phyloP scores from a whole-genome alignment of 768 basidiomycete species.

The Tylopilus intermedius region DNA sequence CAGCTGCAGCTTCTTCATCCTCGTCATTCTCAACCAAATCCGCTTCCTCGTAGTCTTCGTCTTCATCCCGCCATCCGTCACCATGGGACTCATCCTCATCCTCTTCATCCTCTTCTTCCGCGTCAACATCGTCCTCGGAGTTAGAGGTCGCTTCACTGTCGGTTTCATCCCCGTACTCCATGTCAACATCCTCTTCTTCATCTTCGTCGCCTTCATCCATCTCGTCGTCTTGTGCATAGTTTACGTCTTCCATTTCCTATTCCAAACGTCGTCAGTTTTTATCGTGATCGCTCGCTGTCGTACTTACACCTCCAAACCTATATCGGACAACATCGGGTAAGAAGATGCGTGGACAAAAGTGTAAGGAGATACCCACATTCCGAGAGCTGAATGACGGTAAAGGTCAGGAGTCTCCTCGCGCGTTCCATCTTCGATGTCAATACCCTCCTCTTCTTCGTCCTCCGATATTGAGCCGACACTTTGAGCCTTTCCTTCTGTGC shows the following conservation, averaged over 20 bases:
- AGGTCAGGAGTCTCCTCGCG: conserved; percentile 88
- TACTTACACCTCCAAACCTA: conserved; percentile 76
- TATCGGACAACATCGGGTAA: conserved; percentile 4
- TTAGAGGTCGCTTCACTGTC: conserved; percentile 79
- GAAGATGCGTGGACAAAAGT: neutral
- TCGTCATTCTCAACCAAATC: conserved; percentile 61
- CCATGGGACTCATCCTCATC: conserved; percentile 44
- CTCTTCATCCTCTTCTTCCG: conserved; percentile 65
- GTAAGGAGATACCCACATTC: conserved; percentile 57
- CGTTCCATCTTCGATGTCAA: conserved; percentile 48
- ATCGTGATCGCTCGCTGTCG: conserved; percentile 1
- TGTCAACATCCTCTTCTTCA: conserved; percentile 79
- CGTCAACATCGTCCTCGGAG: conserved; percentile 59
- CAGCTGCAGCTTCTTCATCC: conserved; percentile 41
- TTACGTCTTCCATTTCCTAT: conserved; percentile 83
- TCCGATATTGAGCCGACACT: conserved; percentile 40
- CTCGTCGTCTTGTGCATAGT: conserved; percentile 62
- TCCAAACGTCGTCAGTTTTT: conserved; percentile 12
- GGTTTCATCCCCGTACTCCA: conserved; percentile 81
- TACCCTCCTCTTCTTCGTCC: conserved; percentile 51
- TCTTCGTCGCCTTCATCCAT: conserved; percentile 82
- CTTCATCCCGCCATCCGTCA: conserved; percentile 54
- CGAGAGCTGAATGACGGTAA: conserved; percentile 93
- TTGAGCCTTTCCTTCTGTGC: conserved; percentile 41
- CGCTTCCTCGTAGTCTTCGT: conserved; percentile 56